A percentile compares a stretch with the other conserved stretches of the same genome.
Evolutionary conservation across 1,284 basidiomycete species (phyloP).

Genomic region (Trichosporon sp.): DNA sequence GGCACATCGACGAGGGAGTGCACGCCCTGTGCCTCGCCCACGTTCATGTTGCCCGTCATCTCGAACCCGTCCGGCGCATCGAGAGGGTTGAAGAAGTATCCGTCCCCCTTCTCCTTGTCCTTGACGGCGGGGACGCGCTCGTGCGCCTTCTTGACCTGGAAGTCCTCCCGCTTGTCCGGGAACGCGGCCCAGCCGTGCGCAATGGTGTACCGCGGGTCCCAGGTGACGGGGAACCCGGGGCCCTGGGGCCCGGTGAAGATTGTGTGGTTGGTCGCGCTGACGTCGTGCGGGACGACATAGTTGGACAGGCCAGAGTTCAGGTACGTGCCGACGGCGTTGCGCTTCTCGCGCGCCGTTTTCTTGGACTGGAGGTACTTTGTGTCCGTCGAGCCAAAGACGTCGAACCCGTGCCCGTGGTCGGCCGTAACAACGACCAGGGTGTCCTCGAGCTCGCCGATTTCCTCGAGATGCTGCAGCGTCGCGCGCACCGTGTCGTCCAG

Average conservation of each 20-base stretch:
- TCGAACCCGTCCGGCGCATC: slow-evolving; percentile 53
- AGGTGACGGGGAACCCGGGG: slow-evolving; percentile 55
- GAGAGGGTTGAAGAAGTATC: slow-evolving; percentile 53
- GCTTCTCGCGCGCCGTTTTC: slow-evolving; percentile 52
- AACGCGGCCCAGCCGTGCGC: slow-evolving; percentile 54
- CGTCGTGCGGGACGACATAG: slow-evolving; percentile 47
- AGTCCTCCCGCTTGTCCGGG: slow-evolving; percentile 54
- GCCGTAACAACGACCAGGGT: slow-evolving; percentile 58
- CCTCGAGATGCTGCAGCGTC: slow-evolving; percentile 53
- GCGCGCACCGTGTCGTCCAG: slow-evolving; percentile 57
- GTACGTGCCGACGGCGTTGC: slow-evolving; percentile 56
- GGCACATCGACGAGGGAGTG: slow-evolving; percentile 56
- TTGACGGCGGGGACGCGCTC: slow-evolving; percentile 50
- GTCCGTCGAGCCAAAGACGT: slow-evolving; percentile 56
- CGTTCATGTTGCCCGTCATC: slow-evolving; percentile 55
- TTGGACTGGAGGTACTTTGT: slow-evolving; percentile 52
- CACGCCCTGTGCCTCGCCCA: slow-evolving; percentile 50
- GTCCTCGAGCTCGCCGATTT: slow-evolving; percentile 56
- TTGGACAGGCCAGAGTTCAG: slow-evolving; percentile 51
- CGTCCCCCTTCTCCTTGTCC: slow-evolving; percentile 33
- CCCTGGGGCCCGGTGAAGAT: slow-evolving; percentile 48
- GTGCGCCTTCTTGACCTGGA: slow-evolving; percentile 42
- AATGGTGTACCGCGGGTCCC: slow-evolving; percentile 56
- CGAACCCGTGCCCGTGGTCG: slow-evolving; percentile 56
- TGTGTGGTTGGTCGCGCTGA: slow-evolving; percentile 46